Evolutionary conservation across 176 grass and related monocot species (phyloP).

Genomic region (Juncus effusus): DNA sequence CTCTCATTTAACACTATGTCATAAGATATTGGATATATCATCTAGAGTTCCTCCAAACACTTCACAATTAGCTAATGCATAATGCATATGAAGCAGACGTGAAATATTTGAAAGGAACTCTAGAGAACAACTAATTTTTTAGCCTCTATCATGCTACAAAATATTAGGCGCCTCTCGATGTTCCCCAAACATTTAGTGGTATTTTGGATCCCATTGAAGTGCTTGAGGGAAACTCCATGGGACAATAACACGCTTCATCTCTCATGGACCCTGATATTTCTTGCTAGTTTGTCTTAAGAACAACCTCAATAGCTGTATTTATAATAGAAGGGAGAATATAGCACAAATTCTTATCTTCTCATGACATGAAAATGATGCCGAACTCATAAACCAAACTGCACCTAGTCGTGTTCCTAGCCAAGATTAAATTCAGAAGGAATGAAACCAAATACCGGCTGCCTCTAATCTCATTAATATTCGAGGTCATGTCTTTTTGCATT

Average conservation of each 20-base stretch:
- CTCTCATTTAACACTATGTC: too few species aligned
- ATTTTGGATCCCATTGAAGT: constrained; percentile 24
- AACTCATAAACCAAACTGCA: constrained; percentile 34
- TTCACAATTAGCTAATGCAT: too few species aligned
- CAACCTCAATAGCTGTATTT: constrained; percentile 36
- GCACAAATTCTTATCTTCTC: constrained; percentile 9
- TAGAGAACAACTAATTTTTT: constrained; percentile 15
- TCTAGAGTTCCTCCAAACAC: too few species aligned
- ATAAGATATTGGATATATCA: too few species aligned
- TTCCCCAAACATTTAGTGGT: constrained; percentile 52
- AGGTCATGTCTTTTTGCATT: too few species aligned
- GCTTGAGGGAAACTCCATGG: constrained; percentile 40
- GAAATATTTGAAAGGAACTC: too few species aligned
- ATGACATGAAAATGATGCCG: constrained; percentile 7
- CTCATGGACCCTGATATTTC: constrained; percentile 34
- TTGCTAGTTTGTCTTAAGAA: constrained; percentile 29
- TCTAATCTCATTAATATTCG: too few species aligned
- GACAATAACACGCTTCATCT: constrained; percentile 4
- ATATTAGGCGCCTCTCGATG: too few species aligned
- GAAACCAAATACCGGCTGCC: too few species aligned
- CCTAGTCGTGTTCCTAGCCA: too few species aligned
- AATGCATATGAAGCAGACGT: too few species aligned
- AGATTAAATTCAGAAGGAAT: too few species aligned
- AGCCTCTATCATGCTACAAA: constrained; percentile 3
- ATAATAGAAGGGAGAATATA: constrained; percentile 23